Conservation (phyloP, 768 basidiomycete genomes). For the Suillus occidentalis region DNA sequence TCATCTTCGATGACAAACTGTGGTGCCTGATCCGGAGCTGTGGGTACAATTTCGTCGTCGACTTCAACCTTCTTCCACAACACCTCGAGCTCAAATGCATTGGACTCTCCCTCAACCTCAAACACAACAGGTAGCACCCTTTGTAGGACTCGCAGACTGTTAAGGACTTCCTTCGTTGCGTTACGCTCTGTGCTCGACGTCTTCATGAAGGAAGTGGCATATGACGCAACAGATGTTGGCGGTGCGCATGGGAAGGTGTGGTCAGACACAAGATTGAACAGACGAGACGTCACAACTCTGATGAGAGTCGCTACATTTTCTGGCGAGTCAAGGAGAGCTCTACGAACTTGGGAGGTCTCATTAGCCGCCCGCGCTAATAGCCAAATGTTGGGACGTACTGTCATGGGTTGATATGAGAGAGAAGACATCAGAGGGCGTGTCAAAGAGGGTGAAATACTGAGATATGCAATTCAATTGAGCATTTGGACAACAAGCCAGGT, state of each 20-base stretch:
- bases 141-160: conserved; percentile 88
- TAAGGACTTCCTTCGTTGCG: conserved; percentile 84
- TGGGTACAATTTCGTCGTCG: conserved; percentile 33
- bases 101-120: conserved; percentile 71
- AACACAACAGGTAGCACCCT: conserved; percentile 90
- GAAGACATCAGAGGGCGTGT: conserved; percentile 88
- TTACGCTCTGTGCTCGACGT: conserved; percentile 55
- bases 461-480: conserved; percentile 6
- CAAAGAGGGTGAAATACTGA: conserved; percentile 83
- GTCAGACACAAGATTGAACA: conserved; percentile 75
- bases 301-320: conserved; percentile 86
- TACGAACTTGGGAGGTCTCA: conserved; percentile 57
- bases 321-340: conserved; percentile 77
- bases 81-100: conserved; percentile 73
- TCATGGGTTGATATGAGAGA: conserved; percentile 86
- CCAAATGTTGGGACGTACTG: conserved; percentile 47
- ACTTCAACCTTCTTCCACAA: conserved; percentile 76
- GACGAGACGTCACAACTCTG: conserved; percentile 61
- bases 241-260: conserved; percentile 71
- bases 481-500: background rate
- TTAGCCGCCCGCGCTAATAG: conserved; percentile 11
- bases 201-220: conserved; percentile 72
- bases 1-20: conserved; percentile 94
- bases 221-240: conserved; percentile 57
- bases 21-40: conserved; percentile 30